A percentile compares a stretch with the other conserved stretches of the same genome.
phyloP scores from a whole-genome alignment of 2,329 filamentous ascomycete species.

The Sphaerostilbella broomeana region DNA sequence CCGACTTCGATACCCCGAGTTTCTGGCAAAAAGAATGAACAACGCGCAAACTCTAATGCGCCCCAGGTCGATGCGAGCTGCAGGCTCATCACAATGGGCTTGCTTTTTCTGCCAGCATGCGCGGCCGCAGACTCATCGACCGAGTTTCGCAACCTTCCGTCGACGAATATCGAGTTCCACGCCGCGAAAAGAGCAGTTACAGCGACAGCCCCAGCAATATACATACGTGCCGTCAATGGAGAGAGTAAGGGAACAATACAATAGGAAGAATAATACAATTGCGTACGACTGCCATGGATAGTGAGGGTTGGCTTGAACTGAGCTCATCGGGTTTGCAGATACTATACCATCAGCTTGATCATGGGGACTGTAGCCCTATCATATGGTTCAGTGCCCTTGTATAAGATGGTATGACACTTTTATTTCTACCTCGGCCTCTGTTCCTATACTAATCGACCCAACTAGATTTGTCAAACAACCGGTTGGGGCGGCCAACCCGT shows the following conservation, averaged over 20 bases:
- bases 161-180: constrained; percentile 28
- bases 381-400: constrained; percentile 78
- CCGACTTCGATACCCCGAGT: too few relatives aligned
- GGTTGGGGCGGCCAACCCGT: constrained; percentile 92
- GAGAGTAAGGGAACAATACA: constrained; percentile 57
- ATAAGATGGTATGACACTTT: constrained; percentile 68
- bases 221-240: constrained; percentile 46
- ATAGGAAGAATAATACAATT: constrained; percentile 59
- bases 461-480: constrained; percentile 73
- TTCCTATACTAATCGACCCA: too few relatives aligned
- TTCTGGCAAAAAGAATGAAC: constrained; percentile 35
- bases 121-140: constrained; percentile 22
- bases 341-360: constrained; percentile 71
- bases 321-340: constrained; percentile 38
- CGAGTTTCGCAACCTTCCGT: constrained; percentile 19
- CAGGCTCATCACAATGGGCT: constrained; percentile 26
- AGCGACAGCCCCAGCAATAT: constrained; percentile 22
- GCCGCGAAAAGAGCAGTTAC: constrained; percentile 17
- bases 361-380: constrained; percentile 72
- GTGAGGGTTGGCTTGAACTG: constrained; percentile 5
- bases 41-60: constrained; percentile 30
- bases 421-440: too few relatives aligned
- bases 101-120: constrained; percentile 34
- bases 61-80: constrained; percentile 22
- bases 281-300: constrained; percentile 23